These are phyloP conservation scores for Ambrosia artemisiifolia DNA, from an alignment of 129 eudicot species.

Conservation along the genomic window DNA sequence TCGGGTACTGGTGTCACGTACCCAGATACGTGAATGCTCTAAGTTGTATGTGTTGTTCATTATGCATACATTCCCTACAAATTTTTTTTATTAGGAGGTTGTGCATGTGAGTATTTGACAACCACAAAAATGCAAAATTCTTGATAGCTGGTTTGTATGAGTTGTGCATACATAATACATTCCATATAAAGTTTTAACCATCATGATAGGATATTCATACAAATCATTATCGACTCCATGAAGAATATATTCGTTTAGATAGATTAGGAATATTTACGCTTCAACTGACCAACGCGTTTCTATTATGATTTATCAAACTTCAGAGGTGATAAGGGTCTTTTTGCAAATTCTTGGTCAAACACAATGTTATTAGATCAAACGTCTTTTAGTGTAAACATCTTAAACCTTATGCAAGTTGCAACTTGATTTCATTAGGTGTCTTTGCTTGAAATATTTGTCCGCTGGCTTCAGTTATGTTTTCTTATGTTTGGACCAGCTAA, in stretches of 20 bases:
- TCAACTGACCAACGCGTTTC: not conserved
- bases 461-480: not conserved
- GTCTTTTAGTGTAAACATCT: not conserved
- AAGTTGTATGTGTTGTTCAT: no score
- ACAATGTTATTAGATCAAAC: not conserved
- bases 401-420: not conserved
- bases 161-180: not conserved
- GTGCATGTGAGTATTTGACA: not conserved
- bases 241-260: conserved; percentile 1
- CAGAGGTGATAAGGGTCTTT: not conserved
- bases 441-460: not conserved
- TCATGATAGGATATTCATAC: not conserved
- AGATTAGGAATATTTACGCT: not conserved
- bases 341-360: not conserved
- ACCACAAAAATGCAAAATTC: not conserved
- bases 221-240: not conserved
- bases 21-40: no score
- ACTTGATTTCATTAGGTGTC: not conserved
- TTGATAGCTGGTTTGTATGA: not conserved
- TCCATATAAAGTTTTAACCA: not conserved
- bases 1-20: no score
- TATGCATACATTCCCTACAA: no score
- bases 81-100: no score
- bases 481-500: no score
- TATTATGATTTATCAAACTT: not conserved